Evolutionary conservation across 2,329 filamentous ascomycete genomes (phyloP), one percentile per base, ranked within the genome.

Genomic region (Fusarium neocosmosporiellum): DNA sequence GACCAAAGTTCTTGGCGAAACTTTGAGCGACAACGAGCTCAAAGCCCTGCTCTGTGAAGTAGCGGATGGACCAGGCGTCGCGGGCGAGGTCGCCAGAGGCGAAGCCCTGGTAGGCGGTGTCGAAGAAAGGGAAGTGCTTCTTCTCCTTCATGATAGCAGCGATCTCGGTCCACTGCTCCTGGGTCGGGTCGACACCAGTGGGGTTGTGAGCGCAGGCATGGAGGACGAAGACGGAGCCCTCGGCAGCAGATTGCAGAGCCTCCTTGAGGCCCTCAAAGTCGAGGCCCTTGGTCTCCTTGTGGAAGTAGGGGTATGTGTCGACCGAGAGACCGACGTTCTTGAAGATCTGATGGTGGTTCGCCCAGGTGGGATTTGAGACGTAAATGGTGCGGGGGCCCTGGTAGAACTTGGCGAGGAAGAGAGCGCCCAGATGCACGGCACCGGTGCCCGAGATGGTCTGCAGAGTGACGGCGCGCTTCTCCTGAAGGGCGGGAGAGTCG

Each of bases 311-410:
- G 86, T 99, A 99, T 74, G 90, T 90, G 76, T 92, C 92, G 78
- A 94, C 90, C 36, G 90, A 86, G 33, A 98, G 87, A 77, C 89
- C 88, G 80, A 98, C 95, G 81, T 98, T 98, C 84, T 88, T 90
- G 87, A 99, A 98, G 88, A 99, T 98, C 84, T 98, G 96, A 86
- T 97, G 92, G 90, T 99, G 96, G 87, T 99, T 99, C 76, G 93
- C 95, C 96, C 96, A 99, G 70, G 96, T 99, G 61, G 96, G 96
- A 83, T 93, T 93, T 79, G 95, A 98, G 83, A 98, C 88, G 88
- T 98, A 98, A 84, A 97, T 90, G 67, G 91, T 90, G 75, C 90
- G 92, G 84, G 88, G 90, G 80, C 89, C 88, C 79, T 87, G 86
- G 88, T 94, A 98, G 90, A 98, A 99, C 83, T 92, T 95, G 82